Evolutionary conservation across 192 early-diverging fungal genomes (phyloP), one percentile per base, ranked within the genome.

Genomic region (Gryganskiella cystojenkinii): DNA sequence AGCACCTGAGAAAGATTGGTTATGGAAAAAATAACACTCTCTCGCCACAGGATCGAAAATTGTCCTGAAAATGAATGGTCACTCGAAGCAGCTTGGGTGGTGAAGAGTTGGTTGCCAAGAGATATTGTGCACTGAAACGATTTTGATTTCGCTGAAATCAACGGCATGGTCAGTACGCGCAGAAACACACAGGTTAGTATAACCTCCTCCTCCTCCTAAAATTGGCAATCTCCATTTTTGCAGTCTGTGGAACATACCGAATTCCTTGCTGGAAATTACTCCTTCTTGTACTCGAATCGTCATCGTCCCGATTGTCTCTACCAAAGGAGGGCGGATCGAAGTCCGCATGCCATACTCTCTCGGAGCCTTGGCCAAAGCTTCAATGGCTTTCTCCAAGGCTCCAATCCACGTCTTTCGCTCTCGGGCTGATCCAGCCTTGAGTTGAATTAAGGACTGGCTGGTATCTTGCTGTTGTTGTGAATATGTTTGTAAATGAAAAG

Each of bases 1-100:
- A 76, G 43, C 20, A 63, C 64, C 19, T 68, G 73, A 5, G 11
- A 24, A 17, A 62, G n/a, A 22, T 76, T 52, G 0, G 60, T 68
- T 25, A 76, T 40, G 2, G 73, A 44, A 37, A 76, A 76, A 22
- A 76, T 76, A 25, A 67, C 66, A 30, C 73, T 68, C 34, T 76
- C 73, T 3, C 65, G 58, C 73, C 73, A 76, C 4, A 64, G 63
- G 15, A 76, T 56, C 2, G 65, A 63, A 28, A 67, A 68, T 9
- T 46, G n/a, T 14, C 63, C 73, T 3, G 60, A 57, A 44, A 63
- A 63, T n/a, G 73, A 24, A 42, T 63, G 50, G 5, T 76, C 65
- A 0, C 58, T 51, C 0, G 73, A 62, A 1, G 33, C 54, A 0
- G 58, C 20, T 0, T 53, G 57, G 4, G 73, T 76, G 1, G 73